Conservation (phyloP, 176 grass and related monocot genomes). For the Alloteropsis semialata region DNA sequence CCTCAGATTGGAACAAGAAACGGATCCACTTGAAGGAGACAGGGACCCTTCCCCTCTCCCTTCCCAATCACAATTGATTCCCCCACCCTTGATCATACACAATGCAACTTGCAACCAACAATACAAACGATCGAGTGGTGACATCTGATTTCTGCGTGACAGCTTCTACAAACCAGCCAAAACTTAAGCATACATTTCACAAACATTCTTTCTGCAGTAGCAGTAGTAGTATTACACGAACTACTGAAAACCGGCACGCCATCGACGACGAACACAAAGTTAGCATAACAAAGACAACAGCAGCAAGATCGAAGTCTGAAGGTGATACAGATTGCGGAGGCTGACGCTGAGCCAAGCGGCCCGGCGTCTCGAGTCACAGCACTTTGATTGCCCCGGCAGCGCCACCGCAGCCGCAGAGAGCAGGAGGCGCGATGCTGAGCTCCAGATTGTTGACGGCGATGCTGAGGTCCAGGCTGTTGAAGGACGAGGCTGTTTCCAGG, state of each 20-base stretch:
- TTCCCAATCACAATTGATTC: neutral
- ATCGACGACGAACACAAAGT: constrained; percentile 3
- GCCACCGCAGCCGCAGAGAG: neutral
- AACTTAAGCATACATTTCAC: constrained; percentile 5
- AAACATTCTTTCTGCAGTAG: constrained; percentile 16
- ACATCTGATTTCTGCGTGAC: neutral
- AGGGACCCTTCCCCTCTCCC: constrained; percentile 7
- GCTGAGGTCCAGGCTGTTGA: constrained; percentile 58
- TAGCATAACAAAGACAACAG: constrained; percentile 1
- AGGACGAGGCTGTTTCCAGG: constrained; percentile 23
- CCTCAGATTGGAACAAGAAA: constrained; percentile 49
- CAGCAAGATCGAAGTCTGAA: neutral
- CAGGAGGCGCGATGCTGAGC: constrained; percentile 72
- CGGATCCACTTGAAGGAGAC: constrained; percentile 35
- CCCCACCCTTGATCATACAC: neutral
- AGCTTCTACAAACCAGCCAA: constrained; percentile 21
- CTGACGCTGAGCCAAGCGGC: neutral
- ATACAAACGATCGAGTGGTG: neutral
- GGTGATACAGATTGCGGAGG: neutral
- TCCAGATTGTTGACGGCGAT: constrained; percentile 61
- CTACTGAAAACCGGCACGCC: constrained; percentile 10
- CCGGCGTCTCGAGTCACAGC: constrained; percentile 35
- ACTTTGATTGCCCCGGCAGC: constrained; percentile 53
- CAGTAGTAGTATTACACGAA: neutral
- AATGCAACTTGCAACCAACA: neutral